Percentiles rank a stretch among this genome's conserved stretches.
Conservation (phyloP, 2,329 filamentous ascomycete genomes). For the Colletotrichum euphorbiae region DNA sequence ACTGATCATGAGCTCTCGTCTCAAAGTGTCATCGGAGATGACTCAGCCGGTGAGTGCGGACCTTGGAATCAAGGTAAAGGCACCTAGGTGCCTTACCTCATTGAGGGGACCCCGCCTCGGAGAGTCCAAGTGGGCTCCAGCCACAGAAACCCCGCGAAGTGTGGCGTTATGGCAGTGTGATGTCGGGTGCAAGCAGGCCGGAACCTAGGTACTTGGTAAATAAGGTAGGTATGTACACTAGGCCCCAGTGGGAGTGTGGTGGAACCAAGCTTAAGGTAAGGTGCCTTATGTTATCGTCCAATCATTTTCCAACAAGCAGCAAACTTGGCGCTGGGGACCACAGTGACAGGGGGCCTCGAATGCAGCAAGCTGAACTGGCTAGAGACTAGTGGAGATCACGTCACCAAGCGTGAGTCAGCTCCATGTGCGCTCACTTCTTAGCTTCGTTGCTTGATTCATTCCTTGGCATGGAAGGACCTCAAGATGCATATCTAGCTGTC, state of each 20-base stretch:
- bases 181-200: too few relatives aligned
- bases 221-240: too few relatives aligned
- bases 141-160: slow-evolving; percentile 19
- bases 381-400: slow-evolving; percentile 28
- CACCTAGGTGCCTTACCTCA: too few relatives aligned
- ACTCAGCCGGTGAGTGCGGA: slow-evolving; percentile 33
- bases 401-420: slow-evolving; percentile 36
- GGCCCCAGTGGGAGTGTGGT: too few relatives aligned
- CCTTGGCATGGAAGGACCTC: slow-evolving; percentile 25
- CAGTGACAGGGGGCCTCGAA: slow-evolving; percentile 15
- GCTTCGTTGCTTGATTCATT: slow-evolving; percentile 30
- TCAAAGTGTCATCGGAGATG: slow-evolving; percentile 16
- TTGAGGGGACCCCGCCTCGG: too few relatives aligned
- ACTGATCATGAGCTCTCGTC: slow-evolving; percentile 22
- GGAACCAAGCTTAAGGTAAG: too few relatives aligned
- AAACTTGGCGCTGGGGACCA: neutral
- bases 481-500: neutral
- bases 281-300: neutral
- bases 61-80: too few relatives aligned
- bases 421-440: slow-evolving; percentile 12
- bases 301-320: neutral
- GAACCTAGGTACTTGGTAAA: too few relatives aligned
- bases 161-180: slow-evolving; percentile 21
- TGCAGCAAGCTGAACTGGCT: slow-evolving; percentile 20
- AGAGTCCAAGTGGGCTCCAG: neutral